phyloP scores from a whole-genome alignment of 2,329 filamentous ascomycete species.

The Meredithiella fracta region DNA sequence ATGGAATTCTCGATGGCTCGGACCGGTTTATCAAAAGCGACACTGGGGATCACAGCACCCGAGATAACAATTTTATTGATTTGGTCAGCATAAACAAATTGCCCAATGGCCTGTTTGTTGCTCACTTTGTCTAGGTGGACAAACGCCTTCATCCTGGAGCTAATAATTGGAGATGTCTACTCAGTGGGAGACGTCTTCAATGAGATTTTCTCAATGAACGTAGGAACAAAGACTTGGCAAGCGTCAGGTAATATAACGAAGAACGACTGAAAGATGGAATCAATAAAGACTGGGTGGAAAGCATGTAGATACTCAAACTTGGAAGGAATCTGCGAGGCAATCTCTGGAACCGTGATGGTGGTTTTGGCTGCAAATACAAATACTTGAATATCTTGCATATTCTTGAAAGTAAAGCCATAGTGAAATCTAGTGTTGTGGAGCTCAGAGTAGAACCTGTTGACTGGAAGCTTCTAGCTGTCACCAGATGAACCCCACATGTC shows the following conservation, averaged over 20 bases:
- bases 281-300: conserved; percentile 40
- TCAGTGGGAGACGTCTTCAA: background rate
- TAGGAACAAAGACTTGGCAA: background rate
- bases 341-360: conserved; percentile 30
- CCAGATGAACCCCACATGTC: no score
- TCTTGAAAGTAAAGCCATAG: conserved; percentile 34
- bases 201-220: background rate
- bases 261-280: conserved; percentile 37
- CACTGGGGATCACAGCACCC: background rate
- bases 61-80: background rate
- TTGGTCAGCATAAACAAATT: background rate
- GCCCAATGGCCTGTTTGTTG: background rate
- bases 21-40: background rate
- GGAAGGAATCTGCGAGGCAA: conserved; percentile 34
- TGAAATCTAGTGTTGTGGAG: conserved; percentile 34
- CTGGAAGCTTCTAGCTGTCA: background rate
- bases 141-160: background rate
- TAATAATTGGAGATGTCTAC: background rate
- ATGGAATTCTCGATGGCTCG: background rate
- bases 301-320: conserved; percentile 36
- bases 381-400: conserved; percentile 24
- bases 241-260: conserved; percentile 21
- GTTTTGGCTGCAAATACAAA: conserved; percentile 21
- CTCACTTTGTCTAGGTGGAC: background rate
- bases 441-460: conserved; percentile 24